Evolutionary conservation across 176 grass and related monocot genomes (phyloP).

Genomic region (Aegilops longissima): DNA sequence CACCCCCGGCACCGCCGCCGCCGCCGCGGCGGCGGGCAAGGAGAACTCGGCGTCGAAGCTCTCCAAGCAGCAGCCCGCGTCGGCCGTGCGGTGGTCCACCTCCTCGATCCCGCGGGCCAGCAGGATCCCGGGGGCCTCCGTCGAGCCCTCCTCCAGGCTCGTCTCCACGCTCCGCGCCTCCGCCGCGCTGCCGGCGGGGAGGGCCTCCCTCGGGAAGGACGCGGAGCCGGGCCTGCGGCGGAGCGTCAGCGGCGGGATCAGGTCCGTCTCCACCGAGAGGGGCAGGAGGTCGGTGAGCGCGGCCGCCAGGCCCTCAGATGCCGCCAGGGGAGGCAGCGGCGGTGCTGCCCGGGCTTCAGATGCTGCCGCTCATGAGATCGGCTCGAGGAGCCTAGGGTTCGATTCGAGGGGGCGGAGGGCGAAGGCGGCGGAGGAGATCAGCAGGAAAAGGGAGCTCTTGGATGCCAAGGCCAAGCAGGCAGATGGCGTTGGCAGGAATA

Average conservation of each 20-base stretch:
- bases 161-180: constrained; percentile 38
- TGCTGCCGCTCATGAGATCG: neutral
- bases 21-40: constrained; percentile 8
- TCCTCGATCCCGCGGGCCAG: constrained; percentile 77
- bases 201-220: constrained; percentile 46
- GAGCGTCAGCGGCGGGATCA: constrained; percentile 52
- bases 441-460: constrained; percentile 45
- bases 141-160: constrained; percentile 46
- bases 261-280: constrained; percentile 52
- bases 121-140: constrained; percentile 54
- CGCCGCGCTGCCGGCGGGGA: constrained; percentile 41
- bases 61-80: constrained; percentile 30
- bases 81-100: constrained; percentile 68
- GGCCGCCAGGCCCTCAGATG: constrained; percentile 27
- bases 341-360: neutral
- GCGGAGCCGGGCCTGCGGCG: constrained; percentile 42
- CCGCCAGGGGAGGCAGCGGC: constrained; percentile 21
- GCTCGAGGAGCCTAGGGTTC: constrained; percentile 31
- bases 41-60: constrained; percentile 44
- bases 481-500: constrained; percentile 30
- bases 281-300: constrained; percentile 41
- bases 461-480: constrained; percentile 34
- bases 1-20: constrained; percentile 21
- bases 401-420: constrained; percentile 9
- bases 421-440: constrained; percentile 24